phyloP scores from a whole-genome alignment of 202 grass and related monocot species.

The Panicum virgatum region DNA sequence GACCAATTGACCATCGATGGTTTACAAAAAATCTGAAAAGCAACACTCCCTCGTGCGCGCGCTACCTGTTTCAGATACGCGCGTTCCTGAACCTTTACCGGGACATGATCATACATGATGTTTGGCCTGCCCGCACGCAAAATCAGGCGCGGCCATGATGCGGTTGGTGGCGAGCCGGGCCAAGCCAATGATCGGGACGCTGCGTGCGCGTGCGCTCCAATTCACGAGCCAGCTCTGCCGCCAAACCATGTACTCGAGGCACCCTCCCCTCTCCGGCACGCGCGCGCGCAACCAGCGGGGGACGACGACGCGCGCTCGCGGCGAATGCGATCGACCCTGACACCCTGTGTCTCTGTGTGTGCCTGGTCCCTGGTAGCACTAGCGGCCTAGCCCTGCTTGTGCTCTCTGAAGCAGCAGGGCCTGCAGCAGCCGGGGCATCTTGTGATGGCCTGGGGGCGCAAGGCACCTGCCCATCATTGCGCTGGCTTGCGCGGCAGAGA shows the following conservation, averaged over 20 bases:
- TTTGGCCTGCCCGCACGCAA: slow-evolving; percentile 50
- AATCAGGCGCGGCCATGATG: slow-evolving; percentile 23
- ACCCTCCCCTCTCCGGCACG: background rate
- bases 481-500: background rate
- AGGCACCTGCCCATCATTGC: slow-evolving; percentile 32
- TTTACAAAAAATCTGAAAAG: background rate
- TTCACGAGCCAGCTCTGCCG: background rate
- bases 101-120: slow-evolving; percentile 38
- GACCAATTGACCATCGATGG: background rate
- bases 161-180: slow-evolving; percentile 33
- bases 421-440: slow-evolving; percentile 19
- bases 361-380: background rate
- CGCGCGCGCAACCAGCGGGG: background rate
- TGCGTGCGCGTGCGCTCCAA: slow-evolving; percentile 20
- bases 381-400: background rate
- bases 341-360: background rate
- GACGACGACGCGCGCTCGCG: background rate
- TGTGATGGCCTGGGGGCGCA: slow-evolving; percentile 18
- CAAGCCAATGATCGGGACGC: slow-evolving; percentile 4
- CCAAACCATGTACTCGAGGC: background rate
- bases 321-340: background rate
- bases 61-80: background rate
- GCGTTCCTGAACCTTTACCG: background rate
- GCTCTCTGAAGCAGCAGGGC: background rate
- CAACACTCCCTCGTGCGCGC: background rate